Conservation (phyloP, 306 rosid species). For the Gynostemma pentaphyllum region DNA sequence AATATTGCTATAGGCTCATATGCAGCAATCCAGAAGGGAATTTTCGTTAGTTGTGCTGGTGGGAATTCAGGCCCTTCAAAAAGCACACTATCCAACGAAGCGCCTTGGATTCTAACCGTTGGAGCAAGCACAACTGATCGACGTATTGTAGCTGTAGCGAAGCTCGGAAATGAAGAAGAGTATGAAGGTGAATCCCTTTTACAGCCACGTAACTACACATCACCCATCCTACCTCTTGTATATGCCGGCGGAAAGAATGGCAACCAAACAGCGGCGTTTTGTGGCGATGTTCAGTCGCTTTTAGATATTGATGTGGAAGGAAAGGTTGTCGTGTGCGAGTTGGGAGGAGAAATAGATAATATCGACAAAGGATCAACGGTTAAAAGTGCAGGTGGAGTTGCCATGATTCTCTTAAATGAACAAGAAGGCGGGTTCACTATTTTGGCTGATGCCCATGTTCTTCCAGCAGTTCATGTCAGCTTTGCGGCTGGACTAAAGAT, state of each 20-base stretch:
- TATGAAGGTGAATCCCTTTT: neutral
- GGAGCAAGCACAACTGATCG: constrained; percentile 41
- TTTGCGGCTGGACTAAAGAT: neutral
- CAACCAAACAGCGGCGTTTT: neutral
- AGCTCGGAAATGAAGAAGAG: constrained; percentile 26
- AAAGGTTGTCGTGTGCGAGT: constrained; percentile 1
- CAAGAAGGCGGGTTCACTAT: neutral
- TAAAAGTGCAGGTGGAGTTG: constrained; percentile 6
- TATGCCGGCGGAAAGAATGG: neutral
- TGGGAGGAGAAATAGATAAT: constrained; percentile 4
- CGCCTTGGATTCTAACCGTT: constrained; percentile 56
- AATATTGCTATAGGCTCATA: constrained; percentile 47
- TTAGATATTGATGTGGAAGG: neutral
- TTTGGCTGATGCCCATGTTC: constrained; percentile 8
- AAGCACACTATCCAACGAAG: constrained; percentile 32
- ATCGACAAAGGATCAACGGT: neutral
- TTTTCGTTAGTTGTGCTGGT: constrained; percentile 56
- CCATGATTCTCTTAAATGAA: constrained; percentile 2
- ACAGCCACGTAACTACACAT: constrained; percentile 1
- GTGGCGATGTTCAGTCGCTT: neutral
- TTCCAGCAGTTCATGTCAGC: constrained; percentile 7
- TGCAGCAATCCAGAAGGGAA: constrained; percentile 52
- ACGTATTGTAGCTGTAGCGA: constrained; percentile 29
- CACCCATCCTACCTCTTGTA: constrained; percentile 2
- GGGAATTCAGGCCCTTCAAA: constrained; percentile 51